Evolutionary conservation across 805 yeast genomes (phyloP), one percentile per base, ranked within the genome.

Genomic region (Priceomyces castillae): DNA sequence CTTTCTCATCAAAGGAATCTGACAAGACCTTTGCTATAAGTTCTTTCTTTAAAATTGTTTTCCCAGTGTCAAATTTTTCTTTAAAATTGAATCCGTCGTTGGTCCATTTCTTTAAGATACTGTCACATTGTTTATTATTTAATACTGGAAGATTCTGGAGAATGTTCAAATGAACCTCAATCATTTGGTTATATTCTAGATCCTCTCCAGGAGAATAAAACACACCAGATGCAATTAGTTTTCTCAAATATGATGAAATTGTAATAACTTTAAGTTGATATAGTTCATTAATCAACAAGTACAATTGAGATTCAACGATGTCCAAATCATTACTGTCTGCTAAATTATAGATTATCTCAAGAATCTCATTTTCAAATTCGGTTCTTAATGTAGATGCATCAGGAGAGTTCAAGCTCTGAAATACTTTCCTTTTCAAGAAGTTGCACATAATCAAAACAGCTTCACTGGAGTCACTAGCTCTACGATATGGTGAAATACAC

Each of bases 201-300:
- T 55, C 52, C 7, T 48, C 48, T 23, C 54, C 77, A 6, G 78
- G 73, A 2, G 71, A 65, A 61, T 86, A 88, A 37, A 90, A 78
- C 0, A 89, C 71, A 3, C 97, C 99, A 0, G 94, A 82, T 7
- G 97, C 88, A 36, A 92, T 90, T 30, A 90, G 67, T 51, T 82
- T 80, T 54, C 97, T 70, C 44, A 90, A 71, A 55, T 92, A 92
- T 1, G 85, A 75, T 1, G 85, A 80, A 12, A 82, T 69, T 2
- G 78, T 62, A 18, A 85, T 71, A 18, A 84, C 59, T 37, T 74
- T 75, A 42, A 72, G 51, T 34, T 72, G 75, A 39, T 73, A 71
- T 3, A 82, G 59, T 57, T 78, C 82, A 42, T 73, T 70, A 14
- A 84, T 68, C 25, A 82, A 60, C n/a, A 74, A 68, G 48, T 73